These are phyloP conservation scores for Pisolithus microcarpus DNA, from an alignment of 768 basidiomycete species.

Conservation along the genomic window DNA sequence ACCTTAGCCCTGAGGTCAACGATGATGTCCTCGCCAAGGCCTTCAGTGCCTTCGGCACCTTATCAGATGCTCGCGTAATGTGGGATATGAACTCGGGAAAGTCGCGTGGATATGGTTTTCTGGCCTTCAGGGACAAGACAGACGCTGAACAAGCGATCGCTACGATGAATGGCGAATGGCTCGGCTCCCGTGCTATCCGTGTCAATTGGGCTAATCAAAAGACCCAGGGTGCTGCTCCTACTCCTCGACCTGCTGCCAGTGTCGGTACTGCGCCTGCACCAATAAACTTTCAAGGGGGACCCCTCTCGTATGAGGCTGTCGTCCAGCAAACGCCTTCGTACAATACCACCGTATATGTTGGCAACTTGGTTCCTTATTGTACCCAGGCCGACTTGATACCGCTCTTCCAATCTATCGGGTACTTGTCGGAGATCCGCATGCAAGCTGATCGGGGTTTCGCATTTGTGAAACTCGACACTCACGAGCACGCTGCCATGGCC, in stretches of 20 bases:
- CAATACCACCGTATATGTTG: constrained; percentile 97
- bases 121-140: constrained; percentile 97
- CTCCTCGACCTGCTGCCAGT: constrained; percentile 37
- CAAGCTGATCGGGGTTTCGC: constrained; percentile 98
- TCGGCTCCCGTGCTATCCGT: constrained; percentile 94
- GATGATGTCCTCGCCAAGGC: constrained; percentile 96
- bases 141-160: constrained; percentile 99
- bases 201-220: constrained; percentile 99
- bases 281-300: constrained; percentile 85
- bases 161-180: constrained; percentile 99
- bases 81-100: constrained; percentile 99
- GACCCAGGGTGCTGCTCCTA: constrained; percentile 65
- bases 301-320: constrained; percentile 88
- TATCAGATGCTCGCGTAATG: constrained; percentile 98
- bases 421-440: constrained; percentile 98
- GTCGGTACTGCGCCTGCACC: constrained; percentile 72
- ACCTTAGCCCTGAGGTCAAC: constrained; percentile 97
- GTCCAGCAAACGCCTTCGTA: constrained; percentile 88
- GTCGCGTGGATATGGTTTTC: constrained; percentile 95
- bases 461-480: constrained; percentile 97
- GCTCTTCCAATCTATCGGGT: constrained; percentile 96
- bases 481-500: constrained; percentile 97
- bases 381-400: constrained; percentile 98
- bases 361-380: constrained; percentile 95
- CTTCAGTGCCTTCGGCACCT: constrained; percentile 91